phyloP scores from a whole-genome alignment of 164 flowering plant genomes.

The Sextonia rubra region DNA sequence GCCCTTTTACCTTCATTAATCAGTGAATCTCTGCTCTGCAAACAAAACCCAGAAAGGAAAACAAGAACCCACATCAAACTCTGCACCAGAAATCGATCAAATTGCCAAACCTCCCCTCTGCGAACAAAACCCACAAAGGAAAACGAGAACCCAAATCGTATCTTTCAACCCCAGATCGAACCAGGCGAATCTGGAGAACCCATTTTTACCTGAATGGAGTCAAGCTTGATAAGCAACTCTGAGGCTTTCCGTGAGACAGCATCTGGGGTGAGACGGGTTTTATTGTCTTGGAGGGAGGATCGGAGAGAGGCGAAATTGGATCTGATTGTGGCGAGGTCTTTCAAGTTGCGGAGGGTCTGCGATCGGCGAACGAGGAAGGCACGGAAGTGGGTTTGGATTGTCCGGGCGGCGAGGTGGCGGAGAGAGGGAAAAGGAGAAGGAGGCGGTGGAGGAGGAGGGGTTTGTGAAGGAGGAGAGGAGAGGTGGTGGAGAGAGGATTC shows the following conservation, averaged over 20 bases:
- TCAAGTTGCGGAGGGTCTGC: conserved; percentile 62
- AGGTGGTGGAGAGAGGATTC: conserved; percentile 7
- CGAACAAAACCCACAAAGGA: background rate
- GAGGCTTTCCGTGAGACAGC: conserved; percentile 29
- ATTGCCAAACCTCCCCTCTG: background rate
- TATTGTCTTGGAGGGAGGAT: conserved; percentile 35
- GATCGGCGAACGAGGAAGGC: conserved; percentile 80
- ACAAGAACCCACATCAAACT: conserved; percentile 12
- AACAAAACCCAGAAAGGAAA: conserved; percentile 11
- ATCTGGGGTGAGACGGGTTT: conserved; percentile 18
- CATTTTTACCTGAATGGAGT: conserved; percentile 62
- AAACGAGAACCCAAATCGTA: background rate
- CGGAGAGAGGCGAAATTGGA: conserved; percentile 47
- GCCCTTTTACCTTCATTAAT: conserved; percentile 52
- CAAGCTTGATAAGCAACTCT: conserved; percentile 58
- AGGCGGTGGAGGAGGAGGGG: conserved; percentile 7
- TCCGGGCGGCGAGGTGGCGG: conserved; percentile 68
- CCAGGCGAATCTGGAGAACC: background rate
- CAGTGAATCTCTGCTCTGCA: conserved; percentile 55
- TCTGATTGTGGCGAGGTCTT: conserved; percentile 63
- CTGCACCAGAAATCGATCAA: background rate
- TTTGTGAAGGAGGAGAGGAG: conserved; percentile 6
- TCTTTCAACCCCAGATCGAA: background rate
- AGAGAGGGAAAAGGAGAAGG: conserved; percentile 40
- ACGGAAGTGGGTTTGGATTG: conserved; percentile 76